A percentile compares a stretch with the other conserved stretches of the same genome.
These are phyloP conservation scores for Apocynum venetum DNA, from an alignment of 257 asterid genomes.

Conservation along the genomic window DNA sequence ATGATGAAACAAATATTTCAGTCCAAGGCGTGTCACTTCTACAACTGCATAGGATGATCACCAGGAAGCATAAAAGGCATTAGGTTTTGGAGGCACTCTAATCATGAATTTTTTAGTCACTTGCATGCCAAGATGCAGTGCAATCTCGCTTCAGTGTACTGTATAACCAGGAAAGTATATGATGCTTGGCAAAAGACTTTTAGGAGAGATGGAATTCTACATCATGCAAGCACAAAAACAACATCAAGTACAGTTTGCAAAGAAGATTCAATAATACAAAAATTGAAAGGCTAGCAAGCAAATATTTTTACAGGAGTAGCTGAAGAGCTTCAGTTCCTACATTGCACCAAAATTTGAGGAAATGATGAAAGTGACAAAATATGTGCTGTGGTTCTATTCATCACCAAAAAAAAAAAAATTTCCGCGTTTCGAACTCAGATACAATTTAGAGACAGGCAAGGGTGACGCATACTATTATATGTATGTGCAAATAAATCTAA, in stretches of 20 bases:
- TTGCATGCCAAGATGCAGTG: neutral
- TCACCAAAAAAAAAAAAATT: no score
- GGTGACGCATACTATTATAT: no score
- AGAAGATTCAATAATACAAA: neutral
- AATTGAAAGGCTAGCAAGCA: neutral
- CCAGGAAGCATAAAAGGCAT: neutral
- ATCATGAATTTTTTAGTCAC: neutral
- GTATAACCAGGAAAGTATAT: neutral
- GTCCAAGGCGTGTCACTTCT: neutral
- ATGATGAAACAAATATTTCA: neutral
- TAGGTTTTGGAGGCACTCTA: neutral
- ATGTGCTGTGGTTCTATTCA: no score
- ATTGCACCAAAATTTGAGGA: neutral
- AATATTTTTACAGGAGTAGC: no score
- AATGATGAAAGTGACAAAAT: no score
- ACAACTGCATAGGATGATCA: neutral
- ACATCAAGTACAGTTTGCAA: neutral
- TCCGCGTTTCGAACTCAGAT: no score
- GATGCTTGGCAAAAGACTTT: no score
- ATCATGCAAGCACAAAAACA: no score
- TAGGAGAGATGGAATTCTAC: no score
- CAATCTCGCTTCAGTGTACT: neutral
- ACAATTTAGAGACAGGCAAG: no score
- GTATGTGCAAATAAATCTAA: neutral
- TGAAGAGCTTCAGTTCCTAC: neutral